Evolutionary conservation across 2,329 filamentous ascomycete species (phyloP), one percentile per base, ranked within the genome.

Genomic region (Scedosporium minutisporum): DNA sequence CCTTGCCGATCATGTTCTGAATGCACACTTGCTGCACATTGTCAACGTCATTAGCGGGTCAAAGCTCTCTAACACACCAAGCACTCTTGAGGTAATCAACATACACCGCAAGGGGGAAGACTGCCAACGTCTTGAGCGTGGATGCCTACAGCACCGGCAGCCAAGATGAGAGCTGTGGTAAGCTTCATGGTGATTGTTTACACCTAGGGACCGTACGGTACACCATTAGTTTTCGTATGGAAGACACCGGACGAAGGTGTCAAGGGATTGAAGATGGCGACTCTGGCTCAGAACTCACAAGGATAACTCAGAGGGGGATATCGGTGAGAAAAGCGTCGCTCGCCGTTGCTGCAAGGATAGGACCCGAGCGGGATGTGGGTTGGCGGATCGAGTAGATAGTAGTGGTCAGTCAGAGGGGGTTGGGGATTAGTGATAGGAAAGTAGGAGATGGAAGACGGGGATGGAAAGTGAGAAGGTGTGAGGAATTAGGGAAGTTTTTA

Each of bases 91-190:
- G 23, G 27, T 27, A 58, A 21, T 18, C 6, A 9, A 77, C 82
- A 77, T 80, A 85, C 83, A 72, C 77, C 82, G 68, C 83, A 86
- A 18, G 69, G 63, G 41, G 81, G 76, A 60, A 84, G 78, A 62
- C 73, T 71, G 63, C 71, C 61, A 57, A 74, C 60, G 65, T 74
- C 61, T 69, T 82, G 79, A 48, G 76, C 78, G 18, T 72, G 72
- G 65, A 69, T 75, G 48, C 75, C 69, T 58, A 75, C 72, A 65
- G 74, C 75, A 62, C 79, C 69, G 66, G 75, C 69, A 70, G 75
- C 74, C 68, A 78, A 67, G 65, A 78, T 68, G 67, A 81, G 67
- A 67, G 78, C 65, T 63, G 74, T 69, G 63, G 75, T 6, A 51
- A 25, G 73, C 79, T 82, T 84, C 81, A 83, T 84, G 67, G 76